These are phyloP conservation scores for Phellopilus nigrolimitatus DNA, from an alignment of 1,284 basidiomycete genomes.

Conservation along the genomic window DNA sequence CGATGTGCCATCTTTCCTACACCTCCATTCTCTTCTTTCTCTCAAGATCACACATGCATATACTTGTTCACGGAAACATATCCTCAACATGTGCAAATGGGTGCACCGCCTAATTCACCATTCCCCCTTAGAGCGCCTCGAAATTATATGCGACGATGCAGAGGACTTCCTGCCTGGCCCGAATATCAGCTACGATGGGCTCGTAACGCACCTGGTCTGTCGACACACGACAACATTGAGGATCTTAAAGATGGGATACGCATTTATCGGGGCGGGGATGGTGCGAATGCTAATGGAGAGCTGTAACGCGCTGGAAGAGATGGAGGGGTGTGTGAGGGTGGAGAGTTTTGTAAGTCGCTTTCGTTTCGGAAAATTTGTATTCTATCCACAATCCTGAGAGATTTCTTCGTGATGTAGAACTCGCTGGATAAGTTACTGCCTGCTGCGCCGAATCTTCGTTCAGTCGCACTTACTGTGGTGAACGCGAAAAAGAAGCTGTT, in stretches of 20 bases:
- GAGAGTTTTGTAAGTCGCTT: not conserved
- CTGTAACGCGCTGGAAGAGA: constrained; percentile 2
- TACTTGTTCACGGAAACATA: not conserved
- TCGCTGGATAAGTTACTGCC: not conserved
- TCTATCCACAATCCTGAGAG: not conserved
- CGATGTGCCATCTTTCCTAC: not conserved
- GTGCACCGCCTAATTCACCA: not conserved
- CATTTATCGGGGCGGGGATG: not conserved
- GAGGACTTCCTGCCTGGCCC: not conserved
- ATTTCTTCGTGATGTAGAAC: not conserved
- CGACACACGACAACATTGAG: constrained; percentile 4
- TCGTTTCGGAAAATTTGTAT: too few relatives aligned
- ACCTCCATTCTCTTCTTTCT: not conserved
- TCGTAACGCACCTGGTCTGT: constrained; percentile 4
- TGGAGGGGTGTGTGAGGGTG: constrained; percentile 1
- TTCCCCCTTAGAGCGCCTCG: constrained; percentile 4
- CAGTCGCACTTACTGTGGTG: not conserved
- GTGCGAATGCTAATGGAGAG: not conserved
- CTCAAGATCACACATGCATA: constrained; percentile 8
- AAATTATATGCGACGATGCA: constrained; percentile 6
- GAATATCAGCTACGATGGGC: constrained; percentile 11
- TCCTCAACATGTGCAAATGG: constrained; percentile 12
- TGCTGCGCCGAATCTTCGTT: not conserved
- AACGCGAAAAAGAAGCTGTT: not conserved
- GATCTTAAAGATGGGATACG: not conserved